Base-by-base conservation (phyloP, 345 rosid species). In the Mercurialis annua region DNA sequence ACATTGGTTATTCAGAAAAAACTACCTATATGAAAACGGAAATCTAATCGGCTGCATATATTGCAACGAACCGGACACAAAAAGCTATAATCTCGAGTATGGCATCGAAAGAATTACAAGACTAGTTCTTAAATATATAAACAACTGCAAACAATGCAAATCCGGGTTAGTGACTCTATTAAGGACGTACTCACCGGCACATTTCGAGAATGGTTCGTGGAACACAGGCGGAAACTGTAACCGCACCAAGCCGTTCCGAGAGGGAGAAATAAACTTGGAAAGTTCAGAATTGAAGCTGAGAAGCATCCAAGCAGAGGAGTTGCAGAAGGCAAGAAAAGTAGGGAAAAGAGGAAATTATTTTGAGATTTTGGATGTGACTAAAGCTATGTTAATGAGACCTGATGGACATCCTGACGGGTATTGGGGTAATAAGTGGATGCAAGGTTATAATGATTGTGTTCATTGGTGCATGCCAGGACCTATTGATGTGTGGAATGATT, bases 401-500 rank as follows among this genome's bases (percentile, higher is more conserved):
- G 96, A 93, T 57, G 97, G 96, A 1, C 97, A 94, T 36, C 97
- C 99, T 0, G 82, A 84, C 23, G 72, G 62, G 27, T 62, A 71
- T 52, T 87, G 90, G 96, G 92, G 83, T 5, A 90, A 93, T 58
- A 72, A 81, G 63, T 84, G 90, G 97, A 87, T 85, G 95, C 85
- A 72, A 42, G 98, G 95, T 3, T 89, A 65, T 30, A 91, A 78
- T 21, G 97, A 91, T 61, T 91, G 96, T 50, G 83, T 85, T 7
- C 96, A 89, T 43, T 87, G 99, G 97, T 94, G 99, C 81, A 54
- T 94, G 74, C 99, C 99, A 0, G 97, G 97, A 0, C 95, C 97
- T 0, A 77, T 91, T 0, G 97, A 91, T 71, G 52, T 66, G 0
- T 94, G 99, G 99, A 91, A 70, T 42, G 95, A 94, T 51, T 78